Evolutionary conservation across 2,329 filamentous ascomycete genomes (phyloP), one percentile per base, ranked within the genome.

Genomic region (Aureobasidium melanogenum): DNA sequence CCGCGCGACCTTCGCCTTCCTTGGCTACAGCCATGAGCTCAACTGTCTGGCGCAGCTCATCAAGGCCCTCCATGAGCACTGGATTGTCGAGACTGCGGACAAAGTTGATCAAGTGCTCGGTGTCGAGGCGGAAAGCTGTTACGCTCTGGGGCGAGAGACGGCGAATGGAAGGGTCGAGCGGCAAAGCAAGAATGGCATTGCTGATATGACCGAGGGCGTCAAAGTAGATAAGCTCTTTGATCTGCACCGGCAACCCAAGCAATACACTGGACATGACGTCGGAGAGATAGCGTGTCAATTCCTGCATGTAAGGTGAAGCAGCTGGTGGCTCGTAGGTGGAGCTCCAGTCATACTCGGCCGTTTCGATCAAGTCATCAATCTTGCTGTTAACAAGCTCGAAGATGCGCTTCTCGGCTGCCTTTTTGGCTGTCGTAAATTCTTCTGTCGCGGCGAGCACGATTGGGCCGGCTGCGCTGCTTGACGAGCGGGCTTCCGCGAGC

Each of bases 321-420:
- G 94, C 88, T 0, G 79, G 78, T 19, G 87, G 84, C 26, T 84
- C 77, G 7, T 80, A 83, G 4, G 81, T 79, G 8, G 82, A 79
- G 74, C 82, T 84, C 88, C 94, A 99, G 73, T 97, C 91, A 71
- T 99, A 99, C 75, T 99, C 94, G 34, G 94, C 93, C 0, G 92
- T 97, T 68, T 97, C 93, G 60, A 99, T 89, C 12, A 99, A 82
- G 71, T 99, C 94, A 70, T 97, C 93, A 68, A 99, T 97, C 78
- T 99, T 99, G 62, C 89, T 95, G 76, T 99, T 97, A 65, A 99
- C 94, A 0, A 99, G 83, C 75, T 99, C 95, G 70, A 99, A 99
- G 62, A 99, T 97, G 36, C 95, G 88, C 76, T 97, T 96, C 71
- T 97, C 93, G 0, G 94, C 94, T 1, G 88, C 91, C 77, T 97